These are phyloP conservation scores for Trichophyton rubrum DNA, from an alignment of 2,329 filamentous ascomycete genomes.

Conservation along the genomic window DNA sequence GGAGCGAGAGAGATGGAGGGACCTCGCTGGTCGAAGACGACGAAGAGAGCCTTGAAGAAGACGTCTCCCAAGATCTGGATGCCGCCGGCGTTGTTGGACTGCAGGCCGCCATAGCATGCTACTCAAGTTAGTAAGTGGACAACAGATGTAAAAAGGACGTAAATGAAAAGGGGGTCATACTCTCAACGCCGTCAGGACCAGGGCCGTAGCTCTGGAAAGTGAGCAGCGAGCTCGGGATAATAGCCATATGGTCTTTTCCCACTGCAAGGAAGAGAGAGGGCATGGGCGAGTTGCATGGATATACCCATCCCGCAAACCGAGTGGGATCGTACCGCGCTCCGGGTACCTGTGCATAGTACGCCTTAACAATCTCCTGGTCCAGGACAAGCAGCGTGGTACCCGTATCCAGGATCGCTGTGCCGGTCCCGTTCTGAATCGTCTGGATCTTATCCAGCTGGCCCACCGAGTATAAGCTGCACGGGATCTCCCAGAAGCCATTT, in stretches of 20 bases:
- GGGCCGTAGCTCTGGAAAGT: conserved; percentile 43
- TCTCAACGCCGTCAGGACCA: conserved; percentile 27
- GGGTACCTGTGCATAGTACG: conserved; percentile 48
- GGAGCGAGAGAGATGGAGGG: conserved; percentile 42
- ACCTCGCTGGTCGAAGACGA: conserved; percentile 43
- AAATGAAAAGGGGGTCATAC: conserved; percentile 21
- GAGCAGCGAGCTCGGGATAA: conserved; percentile 44
- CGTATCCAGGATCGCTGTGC: conserved; percentile 51
- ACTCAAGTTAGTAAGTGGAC: conserved; percentile 13
- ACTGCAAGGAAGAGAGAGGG: conserved; percentile 47
- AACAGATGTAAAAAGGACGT: background rate
- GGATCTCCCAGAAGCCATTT: conserved; percentile 58
- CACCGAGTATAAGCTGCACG: conserved; percentile 45
- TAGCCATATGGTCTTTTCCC: conserved; percentile 38
- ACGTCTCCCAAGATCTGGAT: conserved; percentile 50
- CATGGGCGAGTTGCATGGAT: conserved; percentile 43
- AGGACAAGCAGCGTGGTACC: conserved; percentile 56
- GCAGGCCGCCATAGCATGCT: conserved; percentile 49
- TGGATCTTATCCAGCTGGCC: conserved; percentile 23
- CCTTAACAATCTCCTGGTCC: conserved; percentile 41
- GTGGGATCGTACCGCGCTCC: conserved; percentile 35
- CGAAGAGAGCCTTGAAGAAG: conserved; percentile 48
- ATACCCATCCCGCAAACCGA: conserved; percentile 40
- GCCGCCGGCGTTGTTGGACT: conserved; percentile 44
- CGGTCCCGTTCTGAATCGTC: conserved; percentile 13